Conservation (phyloP, 1,139 yeast species). For the Lodderomyces metapsilosis region DNA sequence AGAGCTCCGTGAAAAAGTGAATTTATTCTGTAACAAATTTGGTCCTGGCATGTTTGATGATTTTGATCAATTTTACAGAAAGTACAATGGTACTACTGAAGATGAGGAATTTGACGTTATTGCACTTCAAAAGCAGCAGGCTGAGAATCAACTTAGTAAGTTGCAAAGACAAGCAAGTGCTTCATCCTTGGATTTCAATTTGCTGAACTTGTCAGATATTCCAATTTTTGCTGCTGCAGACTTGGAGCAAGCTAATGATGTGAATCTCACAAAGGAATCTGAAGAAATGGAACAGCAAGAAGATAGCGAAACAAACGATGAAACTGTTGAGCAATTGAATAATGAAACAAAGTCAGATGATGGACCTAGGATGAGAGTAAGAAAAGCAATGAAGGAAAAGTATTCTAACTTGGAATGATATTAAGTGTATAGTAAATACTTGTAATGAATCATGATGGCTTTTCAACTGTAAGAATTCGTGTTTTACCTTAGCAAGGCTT, state of each 20-base stretch:
- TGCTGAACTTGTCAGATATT: constrained; percentile 28
- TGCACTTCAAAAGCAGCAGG: not conserved
- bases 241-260: constrained; percentile 15
- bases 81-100: constrained; percentile 22
- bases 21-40: constrained; percentile 63
- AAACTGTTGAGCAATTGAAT: constrained; percentile 6
- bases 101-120: constrained; percentile 5
- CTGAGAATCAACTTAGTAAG: constrained; percentile 1
- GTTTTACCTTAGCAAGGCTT: constrained; percentile 1
- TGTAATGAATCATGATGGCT: not conserved
- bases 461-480: too few species aligned
- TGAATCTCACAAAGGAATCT: constrained; percentile 7
- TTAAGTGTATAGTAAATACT: not conserved
- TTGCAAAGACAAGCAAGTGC: constrained; percentile 12
- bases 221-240: constrained; percentile 32
- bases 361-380: constrained; percentile 5
- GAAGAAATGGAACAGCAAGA: constrained; percentile 9
- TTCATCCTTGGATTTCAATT: constrained; percentile 13
- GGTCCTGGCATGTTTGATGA: constrained; percentile 84
- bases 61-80: constrained; percentile 32
- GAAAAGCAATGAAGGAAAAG: constrained; percentile 12
- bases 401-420: constrained; percentile 1
- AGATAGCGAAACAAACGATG: not conserved
- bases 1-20: constrained; percentile 56
- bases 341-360: constrained; percentile 7